Percentiles rank a stretch among this genome's conserved stretches.
These are phyloP conservation scores for Stemphylium vesicarium DNA, from an alignment of 2,329 filamentous ascomycete genomes.

Conservation along the genomic window DNA sequence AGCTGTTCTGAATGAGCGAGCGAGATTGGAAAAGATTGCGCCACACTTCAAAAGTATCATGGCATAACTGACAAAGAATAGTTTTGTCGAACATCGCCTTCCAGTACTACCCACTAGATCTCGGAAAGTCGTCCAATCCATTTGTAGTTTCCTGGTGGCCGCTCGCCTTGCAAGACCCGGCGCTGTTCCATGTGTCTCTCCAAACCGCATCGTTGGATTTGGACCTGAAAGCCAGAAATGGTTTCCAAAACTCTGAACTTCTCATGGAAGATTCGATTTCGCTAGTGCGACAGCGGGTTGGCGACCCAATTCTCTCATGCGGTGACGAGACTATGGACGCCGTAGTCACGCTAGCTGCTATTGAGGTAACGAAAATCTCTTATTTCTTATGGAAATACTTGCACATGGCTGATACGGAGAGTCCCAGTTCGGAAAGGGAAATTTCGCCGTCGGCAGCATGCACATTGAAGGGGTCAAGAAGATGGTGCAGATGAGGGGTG, in stretches of 20 bases:
- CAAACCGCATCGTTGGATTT: slow-evolving; percentile 65
- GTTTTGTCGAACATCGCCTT: slow-evolving; percentile 65
- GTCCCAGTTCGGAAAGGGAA: slow-evolving; percentile 61
- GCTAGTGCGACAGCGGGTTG: slow-evolving; percentile 59
- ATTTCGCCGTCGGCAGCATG: slow-evolving; percentile 53
- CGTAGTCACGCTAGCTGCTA: slow-evolving; percentile 64
- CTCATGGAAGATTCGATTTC: slow-evolving; percentile 65
- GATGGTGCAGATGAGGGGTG: slow-evolving; percentile 59
- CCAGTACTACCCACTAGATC: slow-evolving; percentile 65
- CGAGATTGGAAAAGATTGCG: not conserved
- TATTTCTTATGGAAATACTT: no score
- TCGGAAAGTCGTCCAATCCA: slow-evolving; percentile 60
- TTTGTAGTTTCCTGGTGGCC: slow-evolving; percentile 68
- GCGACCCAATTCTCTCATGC: slow-evolving; percentile 55
- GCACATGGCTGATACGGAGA: slow-evolving; percentile 5
- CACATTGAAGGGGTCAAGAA: slow-evolving; percentile 60
- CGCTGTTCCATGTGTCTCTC: slow-evolving; percentile 64
- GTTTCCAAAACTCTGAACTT: slow-evolving; percentile 61
- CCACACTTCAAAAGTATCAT: not conserved
- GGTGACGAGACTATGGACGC: slow-evolving; percentile 64
- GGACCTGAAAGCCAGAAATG: slow-evolving; percentile 59
- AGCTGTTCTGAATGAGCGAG: not conserved
- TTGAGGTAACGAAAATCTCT: no score
- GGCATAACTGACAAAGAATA: slow-evolving; percentile 28
- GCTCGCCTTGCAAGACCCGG: slow-evolving; percentile 61